Evolutionary conservation across 345 rosid species (phyloP).

Genomic region (Citrus hindsii): DNA sequence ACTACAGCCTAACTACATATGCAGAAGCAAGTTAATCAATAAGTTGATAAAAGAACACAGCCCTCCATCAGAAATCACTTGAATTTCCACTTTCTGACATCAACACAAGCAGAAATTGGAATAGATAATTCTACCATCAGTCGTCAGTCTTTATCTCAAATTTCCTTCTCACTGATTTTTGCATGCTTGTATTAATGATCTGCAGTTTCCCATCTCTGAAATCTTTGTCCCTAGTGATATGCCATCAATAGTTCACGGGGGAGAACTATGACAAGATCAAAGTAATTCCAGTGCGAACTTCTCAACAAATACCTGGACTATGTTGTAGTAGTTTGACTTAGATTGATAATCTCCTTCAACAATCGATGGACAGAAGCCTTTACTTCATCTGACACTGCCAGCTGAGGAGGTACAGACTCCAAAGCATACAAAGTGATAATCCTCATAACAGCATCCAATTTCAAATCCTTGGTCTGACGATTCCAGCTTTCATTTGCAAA

Average conservation of each 20-base stretch:
- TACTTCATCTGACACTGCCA: slow-evolving; percentile 53
- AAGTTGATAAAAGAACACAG: not conserved
- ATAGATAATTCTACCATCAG: not conserved
- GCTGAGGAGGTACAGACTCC: slow-evolving; percentile 43
- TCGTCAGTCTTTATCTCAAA: not conserved
- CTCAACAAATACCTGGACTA: not conserved
- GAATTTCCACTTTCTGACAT: too few species aligned
- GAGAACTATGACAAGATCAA: not conserved
- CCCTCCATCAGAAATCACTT: too few species aligned
- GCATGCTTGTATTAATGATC: not conserved
- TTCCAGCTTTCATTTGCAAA: slow-evolving; percentile 54
- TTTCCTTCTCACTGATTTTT: not conserved
- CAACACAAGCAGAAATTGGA: too few species aligned
- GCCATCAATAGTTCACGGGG: not conserved
- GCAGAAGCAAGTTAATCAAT: not conserved
- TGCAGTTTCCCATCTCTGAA: not conserved
- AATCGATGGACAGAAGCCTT: slow-evolving; percentile 46
- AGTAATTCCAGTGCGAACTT: not conserved
- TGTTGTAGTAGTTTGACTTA: slow-evolving; percentile 34
- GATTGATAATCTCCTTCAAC: slow-evolving; percentile 48
- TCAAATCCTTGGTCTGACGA: slow-evolving; percentile 37
- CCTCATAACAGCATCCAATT: slow-evolving; percentile 57
- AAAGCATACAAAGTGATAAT: slow-evolving; percentile 49
- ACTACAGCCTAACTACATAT: too few species aligned
- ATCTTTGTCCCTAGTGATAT: not conserved